A percentile compares a stretch with the other conserved stretches of the same genome.
These are phyloP conservation scores for Lentinula detonsa DNA, from an alignment of 768 basidiomycete genomes.

Conservation along the genomic window DNA sequence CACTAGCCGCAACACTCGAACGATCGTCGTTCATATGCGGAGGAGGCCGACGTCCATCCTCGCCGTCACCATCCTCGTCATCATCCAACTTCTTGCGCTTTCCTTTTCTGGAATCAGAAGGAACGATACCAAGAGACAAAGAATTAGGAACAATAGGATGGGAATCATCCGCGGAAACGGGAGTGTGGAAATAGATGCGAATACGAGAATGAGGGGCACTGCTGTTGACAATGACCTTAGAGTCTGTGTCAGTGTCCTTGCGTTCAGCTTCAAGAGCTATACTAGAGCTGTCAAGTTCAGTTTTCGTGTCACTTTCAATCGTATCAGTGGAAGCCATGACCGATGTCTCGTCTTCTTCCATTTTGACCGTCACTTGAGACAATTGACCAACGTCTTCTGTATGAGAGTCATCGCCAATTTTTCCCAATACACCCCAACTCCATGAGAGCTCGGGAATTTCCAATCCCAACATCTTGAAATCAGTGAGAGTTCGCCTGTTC, in stretches of 20 bases:
- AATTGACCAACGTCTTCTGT: background rate
- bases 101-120: constrained; percentile 66
- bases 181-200: constrained; percentile 90
- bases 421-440: constrained; percentile 74
- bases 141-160: constrained; percentile 65
- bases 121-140: constrained; percentile 36
- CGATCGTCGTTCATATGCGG: constrained; percentile 53
- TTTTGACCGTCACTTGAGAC: constrained; percentile 18
- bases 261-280: constrained; percentile 15
- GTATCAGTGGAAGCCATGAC: constrained; percentile 14
- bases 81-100: constrained; percentile 89
- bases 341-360: constrained; percentile 23
- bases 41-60: constrained; percentile 64
- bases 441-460: constrained; percentile 79
- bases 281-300: constrained; percentile 21
- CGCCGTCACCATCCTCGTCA: constrained; percentile 71
- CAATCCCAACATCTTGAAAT: constrained; percentile 94
- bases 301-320: constrained; percentile 17
- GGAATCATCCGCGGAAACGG: constrained; percentile 76
- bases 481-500: constrained; percentile 87
- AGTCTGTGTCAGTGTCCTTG: constrained; percentile 13
- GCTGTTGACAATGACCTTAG: constrained; percentile 17
- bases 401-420: constrained; percentile 19
- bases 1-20: constrained; percentile 51
- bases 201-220: constrained; percentile 65